These are phyloP conservation scores for Carnegiea gigantea DNA, from an alignment of 179 eudicot genomes.

Conservation along the genomic window DNA sequence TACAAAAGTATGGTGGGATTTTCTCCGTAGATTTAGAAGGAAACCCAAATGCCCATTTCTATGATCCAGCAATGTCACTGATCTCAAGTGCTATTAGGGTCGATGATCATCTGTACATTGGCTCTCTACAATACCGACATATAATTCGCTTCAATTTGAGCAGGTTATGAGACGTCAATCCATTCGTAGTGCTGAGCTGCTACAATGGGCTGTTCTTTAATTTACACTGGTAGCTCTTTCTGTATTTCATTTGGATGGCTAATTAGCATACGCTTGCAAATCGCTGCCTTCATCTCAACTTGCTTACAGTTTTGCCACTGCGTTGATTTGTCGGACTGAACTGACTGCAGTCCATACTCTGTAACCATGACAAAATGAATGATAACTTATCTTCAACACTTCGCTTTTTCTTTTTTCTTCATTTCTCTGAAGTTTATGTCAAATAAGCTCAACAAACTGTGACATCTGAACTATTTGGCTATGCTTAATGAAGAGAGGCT, in stretches of 20 bases:
- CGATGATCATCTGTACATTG: conserved; percentile 48
- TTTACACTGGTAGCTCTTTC: no score
- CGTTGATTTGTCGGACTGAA: no score
- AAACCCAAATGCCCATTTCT: conserved; percentile 44
- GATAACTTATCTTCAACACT: not conserved
- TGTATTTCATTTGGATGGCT: no score
- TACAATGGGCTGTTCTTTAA: no score
- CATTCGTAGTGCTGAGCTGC: not conserved
- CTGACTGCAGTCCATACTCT: no score
- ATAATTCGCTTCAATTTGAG: conserved; percentile 54
- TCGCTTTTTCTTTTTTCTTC: not conserved
- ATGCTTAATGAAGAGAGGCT: conserved; percentile 25
- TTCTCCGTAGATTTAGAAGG: conserved; percentile 66
- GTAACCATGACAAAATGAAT: not conserved
- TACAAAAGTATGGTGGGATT: conserved; percentile 52
- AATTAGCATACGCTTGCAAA: no score
- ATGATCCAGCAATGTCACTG: conserved; percentile 40
- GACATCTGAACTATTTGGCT: not conserved
- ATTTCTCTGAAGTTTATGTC: not conserved
- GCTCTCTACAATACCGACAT: conserved; percentile 45
- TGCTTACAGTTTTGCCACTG: no score
- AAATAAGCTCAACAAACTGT: not conserved
- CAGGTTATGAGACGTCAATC: not conserved
- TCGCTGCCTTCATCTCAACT: no score
- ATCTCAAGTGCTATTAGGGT: conserved; percentile 48